Base-by-base conservation (phyloP, 163 green algal genomes). In the Smithsoniella earleae region DNA sequence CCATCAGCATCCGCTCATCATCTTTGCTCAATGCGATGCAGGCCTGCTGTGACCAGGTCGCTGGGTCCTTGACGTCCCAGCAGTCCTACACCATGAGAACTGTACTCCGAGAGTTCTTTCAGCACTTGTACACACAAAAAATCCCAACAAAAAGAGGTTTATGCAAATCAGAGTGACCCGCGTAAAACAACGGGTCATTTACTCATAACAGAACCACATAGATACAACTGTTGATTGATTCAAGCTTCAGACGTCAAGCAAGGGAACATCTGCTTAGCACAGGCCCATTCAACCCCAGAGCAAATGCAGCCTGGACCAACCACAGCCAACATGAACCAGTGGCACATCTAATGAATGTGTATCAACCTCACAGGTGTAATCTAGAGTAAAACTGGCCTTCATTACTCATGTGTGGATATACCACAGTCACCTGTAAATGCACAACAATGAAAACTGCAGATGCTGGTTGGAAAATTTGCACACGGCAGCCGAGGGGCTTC, bases 1-100 rank as follows among this genome's bases (percentile, higher is more conserved):
- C 58, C 30, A 16, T 25, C 1, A 69, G 3, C 58, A 69, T 69
- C 27, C 58, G 58, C 0, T 45, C 58, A 69, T 69, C 58, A 5
- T 69, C 58, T 6, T 37, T 34, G 18, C 25, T 45, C 1, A 38
- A 34, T n/a, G 16, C 18, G 3, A 37, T 22, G 16, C 1, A 38
- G 18, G 20, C 5, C 25, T 38, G 1, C 1, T 34, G 10, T 30
- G 58, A 69, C n/a, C n/a, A n/a, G n/a, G n/a, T n/a, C n/a, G n/a
- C n/a, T n/a, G n/a, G n/a, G n/a, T n/a, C n/a, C n/a, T n/a, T n/a
- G n/a, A n/a, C n/a, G n/a, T n/a, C n/a, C n/a, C n/a, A n/a, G n/a
- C n/a, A n/a, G n/a, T n/a, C n/a, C n/a, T n/a, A n/a, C n/a, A n/a
- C n/a, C n/a, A n/a, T n/a, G n/a, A n/a, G n/a, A n/a, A n/a, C n/a